Conservation (phyloP, 768 basidiomycete species). For the Lepiota venenata region DNA sequence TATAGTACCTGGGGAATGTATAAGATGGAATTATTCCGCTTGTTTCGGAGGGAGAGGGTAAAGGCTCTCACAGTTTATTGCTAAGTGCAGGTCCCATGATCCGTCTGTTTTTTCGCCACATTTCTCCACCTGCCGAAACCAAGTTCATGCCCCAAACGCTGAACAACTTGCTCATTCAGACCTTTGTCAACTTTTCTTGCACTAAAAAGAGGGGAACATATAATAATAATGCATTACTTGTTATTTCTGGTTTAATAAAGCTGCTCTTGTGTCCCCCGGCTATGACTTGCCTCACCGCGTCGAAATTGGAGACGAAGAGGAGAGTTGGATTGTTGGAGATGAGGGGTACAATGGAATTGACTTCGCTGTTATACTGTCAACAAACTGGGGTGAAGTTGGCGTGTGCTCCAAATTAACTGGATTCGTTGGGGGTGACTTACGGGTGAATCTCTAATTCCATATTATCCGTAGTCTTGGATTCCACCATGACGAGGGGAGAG, state of each 20-base stretch:
- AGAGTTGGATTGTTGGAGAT: constrained; percentile 28
- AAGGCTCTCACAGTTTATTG: constrained; percentile 29
- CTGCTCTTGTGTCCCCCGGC: constrained; percentile 34
- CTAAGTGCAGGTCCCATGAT: constrained; percentile 44
- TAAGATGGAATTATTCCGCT: too few species aligned
- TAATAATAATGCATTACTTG: constrained; percentile 29
- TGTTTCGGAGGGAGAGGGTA: too few species aligned
- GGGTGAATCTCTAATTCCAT: constrained; percentile 33
- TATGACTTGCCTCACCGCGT: constrained; percentile 42
- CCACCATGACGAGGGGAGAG: constrained; percentile 40
- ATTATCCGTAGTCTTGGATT: constrained; percentile 33
- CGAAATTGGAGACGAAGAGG: constrained; percentile 39
- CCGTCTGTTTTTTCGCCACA: constrained; percentile 43
- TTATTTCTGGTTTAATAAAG: constrained; percentile 36
- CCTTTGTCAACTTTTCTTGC: not conserved
- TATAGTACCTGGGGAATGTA: constrained; percentile 31
- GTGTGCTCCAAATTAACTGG: not conserved
- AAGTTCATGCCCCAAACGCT: constrained; percentile 46
- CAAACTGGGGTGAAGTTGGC: constrained; percentile 27
- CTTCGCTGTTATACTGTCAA: constrained; percentile 32
- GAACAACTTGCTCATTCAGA: constrained; percentile 6
- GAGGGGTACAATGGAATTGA: constrained; percentile 37
- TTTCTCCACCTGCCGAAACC: constrained; percentile 38
- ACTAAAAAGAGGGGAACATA: constrained; percentile 16
- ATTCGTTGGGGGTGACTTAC: constrained; percentile 20